Evolutionary conservation across 129 eudicot species (phyloP).

Genomic region (Chrysanthemum makinoi): DNA sequence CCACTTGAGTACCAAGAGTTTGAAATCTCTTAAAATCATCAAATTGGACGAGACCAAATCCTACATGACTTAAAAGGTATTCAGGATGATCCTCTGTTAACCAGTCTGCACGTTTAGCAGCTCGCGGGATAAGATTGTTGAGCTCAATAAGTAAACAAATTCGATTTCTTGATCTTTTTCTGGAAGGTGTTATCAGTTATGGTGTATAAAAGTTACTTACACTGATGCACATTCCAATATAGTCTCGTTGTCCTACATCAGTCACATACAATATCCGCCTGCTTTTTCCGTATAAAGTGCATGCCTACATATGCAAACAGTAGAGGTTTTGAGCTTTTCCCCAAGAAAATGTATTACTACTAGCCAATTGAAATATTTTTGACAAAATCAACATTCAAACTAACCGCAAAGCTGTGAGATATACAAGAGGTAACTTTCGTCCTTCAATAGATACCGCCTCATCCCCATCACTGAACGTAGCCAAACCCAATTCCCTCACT

Average conservation of each 20-base stretch:
- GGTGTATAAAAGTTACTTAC: neutral
- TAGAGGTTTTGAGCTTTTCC: neutral
- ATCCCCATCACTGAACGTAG: too few species aligned
- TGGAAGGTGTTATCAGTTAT: neutral
- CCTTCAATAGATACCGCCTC: too few species aligned
- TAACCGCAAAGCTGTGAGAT: too few species aligned
- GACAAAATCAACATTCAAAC: too few species aligned
- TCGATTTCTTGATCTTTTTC: neutral
- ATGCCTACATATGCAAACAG: neutral
- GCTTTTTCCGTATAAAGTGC: neutral
- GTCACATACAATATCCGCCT: too few species aligned
- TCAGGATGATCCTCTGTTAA: neutral
- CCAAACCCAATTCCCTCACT: too few species aligned
- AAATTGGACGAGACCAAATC: neutral
- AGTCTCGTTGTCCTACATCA: conserved; percentile 1
- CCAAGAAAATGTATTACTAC: too few species aligned
- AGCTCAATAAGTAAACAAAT: neutral
- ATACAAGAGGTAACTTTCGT: too few species aligned
- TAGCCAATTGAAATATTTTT: too few species aligned
- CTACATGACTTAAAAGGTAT: neutral
- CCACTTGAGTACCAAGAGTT: neutral
- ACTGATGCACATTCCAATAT: neutral
- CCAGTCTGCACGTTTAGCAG: neutral
- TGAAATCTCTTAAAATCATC: neutral
- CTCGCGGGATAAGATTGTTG: neutral